Conservation (phyloP, 768 basidiomycete genomes). For the Podaxis carcinomalis region DNA sequence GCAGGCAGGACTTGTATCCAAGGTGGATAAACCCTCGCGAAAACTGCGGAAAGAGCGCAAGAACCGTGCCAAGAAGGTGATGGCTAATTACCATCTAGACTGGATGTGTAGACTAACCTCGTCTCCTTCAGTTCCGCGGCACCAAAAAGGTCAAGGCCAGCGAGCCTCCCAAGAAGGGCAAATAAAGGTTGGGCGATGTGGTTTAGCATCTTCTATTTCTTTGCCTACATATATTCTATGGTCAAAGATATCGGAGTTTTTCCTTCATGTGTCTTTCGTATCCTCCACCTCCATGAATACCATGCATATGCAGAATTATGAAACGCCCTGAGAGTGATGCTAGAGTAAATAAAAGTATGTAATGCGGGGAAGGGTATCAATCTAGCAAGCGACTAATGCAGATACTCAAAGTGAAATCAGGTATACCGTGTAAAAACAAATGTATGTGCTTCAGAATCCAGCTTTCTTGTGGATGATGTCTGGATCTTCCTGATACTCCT, state of each 20-base stretch:
- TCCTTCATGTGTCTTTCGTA: conserved; percentile 12
- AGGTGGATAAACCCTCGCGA: conserved; percentile 88
- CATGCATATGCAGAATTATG: conserved; percentile 19
- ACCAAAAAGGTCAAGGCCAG: conserved; percentile 94
- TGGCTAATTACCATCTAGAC: not conserved
- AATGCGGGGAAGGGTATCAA: conserved; percentile 11
- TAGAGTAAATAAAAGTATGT: conserved; percentile 6
- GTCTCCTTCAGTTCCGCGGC: conserved; percentile 70
- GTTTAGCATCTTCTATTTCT: conserved; percentile 8
- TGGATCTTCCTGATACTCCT: conserved; percentile 99
- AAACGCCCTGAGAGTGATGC: conserved; percentile 10
- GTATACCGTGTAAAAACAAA: not conserved
- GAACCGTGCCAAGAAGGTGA: conserved; percentile 98
- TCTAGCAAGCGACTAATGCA: not conserved
- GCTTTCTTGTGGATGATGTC: conserved; percentile 97
- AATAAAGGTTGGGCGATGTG: conserved; percentile 42
- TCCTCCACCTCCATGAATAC: conserved; percentile 13
- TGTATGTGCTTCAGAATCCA: conserved; percentile 51
- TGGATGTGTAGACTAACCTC: conserved; percentile 12
- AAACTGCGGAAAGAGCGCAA: conserved; percentile 99
- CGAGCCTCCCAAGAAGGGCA: conserved; percentile 89
- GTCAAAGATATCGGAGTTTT: conserved; percentile 7
- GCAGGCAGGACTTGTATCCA: conserved; percentile 65
- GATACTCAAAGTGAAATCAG: not conserved
- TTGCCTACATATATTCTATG: conserved; percentile 13